phyloP scores from a whole-genome alignment of 1,284 basidiomycete genomes.

The Trametes versicolor region DNA sequence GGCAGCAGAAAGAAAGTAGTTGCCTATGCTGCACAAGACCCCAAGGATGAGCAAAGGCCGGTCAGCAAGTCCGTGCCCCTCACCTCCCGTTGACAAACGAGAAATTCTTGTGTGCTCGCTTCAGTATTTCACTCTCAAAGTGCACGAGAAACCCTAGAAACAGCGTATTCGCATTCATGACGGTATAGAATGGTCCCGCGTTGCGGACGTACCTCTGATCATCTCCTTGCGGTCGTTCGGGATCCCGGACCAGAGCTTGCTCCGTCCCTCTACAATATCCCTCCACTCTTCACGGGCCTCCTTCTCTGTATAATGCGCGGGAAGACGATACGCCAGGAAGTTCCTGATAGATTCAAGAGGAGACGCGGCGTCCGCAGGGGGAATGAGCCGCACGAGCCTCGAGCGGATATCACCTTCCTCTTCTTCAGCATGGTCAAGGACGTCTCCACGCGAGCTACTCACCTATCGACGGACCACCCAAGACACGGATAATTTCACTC shows the following conservation, averaged over 20 bases:
- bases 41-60: not conserved
- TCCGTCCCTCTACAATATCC: slow-evolving; percentile 92
- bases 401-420: slow-evolving; percentile 83
- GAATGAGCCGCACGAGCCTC: slow-evolving; percentile 84
- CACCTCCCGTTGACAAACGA: slow-evolving; percentile 89
- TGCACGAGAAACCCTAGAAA: slow-evolving; percentile 85
- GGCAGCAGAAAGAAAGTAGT: slow-evolving; percentile 90
- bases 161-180: not conserved
- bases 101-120: slow-evolving; percentile 91
- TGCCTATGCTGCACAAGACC: slow-evolving; percentile 71
- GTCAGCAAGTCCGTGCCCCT: not conserved
- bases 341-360: slow-evolving; percentile 76
- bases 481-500: slow-evolving; percentile 85
- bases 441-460: slow-evolving; percentile 21
- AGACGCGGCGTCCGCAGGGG: slow-evolving; percentile 63
- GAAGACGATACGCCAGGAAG: slow-evolving; percentile 85
- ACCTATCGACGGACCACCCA: slow-evolving; percentile 88
- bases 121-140: slow-evolving; percentile 89
- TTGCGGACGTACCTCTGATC: slow-evolving; percentile 70
- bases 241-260: slow-evolving; percentile 87
- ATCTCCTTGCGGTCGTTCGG: slow-evolving; percentile 93
- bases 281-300: slow-evolving; percentile 92
- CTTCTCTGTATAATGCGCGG: slow-evolving; percentile 70
- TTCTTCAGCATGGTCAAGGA: not conserved
- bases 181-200: too few relatives aligned